phyloP scores from a whole-genome alignment of 2,329 filamentous ascomycete species.

The Colletotrichum sojae region DNA sequence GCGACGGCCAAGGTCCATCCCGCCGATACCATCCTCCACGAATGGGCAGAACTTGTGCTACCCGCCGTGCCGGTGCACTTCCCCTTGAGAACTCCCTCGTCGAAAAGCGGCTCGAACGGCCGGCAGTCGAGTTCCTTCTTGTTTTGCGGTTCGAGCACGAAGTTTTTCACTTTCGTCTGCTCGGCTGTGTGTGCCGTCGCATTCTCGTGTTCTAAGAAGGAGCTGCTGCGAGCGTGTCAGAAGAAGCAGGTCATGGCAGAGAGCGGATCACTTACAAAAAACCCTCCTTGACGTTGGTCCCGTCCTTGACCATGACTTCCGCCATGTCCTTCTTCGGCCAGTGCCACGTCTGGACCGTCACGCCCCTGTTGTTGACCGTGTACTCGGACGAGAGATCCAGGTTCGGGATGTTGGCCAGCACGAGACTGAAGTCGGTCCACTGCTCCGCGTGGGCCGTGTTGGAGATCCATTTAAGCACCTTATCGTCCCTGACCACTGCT shows the following conservation, averaged over 20 bases:
- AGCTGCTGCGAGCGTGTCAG: not conserved
- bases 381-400: conserved; percentile 11
- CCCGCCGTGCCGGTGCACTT: not conserved
- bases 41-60: not conserved
- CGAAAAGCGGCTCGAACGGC: not conserved
- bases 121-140: not conserved
- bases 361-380: not conserved
- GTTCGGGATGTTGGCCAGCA: not conserved
- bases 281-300: not conserved
- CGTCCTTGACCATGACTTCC: not conserved
- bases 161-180: not conserved
- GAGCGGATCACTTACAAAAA: conserved; percentile 1
- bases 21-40: not conserved
- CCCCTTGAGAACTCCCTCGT: not conserved
- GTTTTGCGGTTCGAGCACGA: not conserved
- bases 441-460: not conserved
- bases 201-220: conserved; percentile 1
- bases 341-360: not conserved
- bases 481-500: not conserved
- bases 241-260: not conserved
- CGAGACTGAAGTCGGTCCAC: conserved; percentile 2
- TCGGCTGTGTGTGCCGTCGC: not conserved
- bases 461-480: not conserved
- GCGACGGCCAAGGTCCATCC: not conserved
- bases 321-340: conserved; percentile 15